Conservation (phyloP, 1,284 basidiomycete species). For the Melampsora americana region DNA sequence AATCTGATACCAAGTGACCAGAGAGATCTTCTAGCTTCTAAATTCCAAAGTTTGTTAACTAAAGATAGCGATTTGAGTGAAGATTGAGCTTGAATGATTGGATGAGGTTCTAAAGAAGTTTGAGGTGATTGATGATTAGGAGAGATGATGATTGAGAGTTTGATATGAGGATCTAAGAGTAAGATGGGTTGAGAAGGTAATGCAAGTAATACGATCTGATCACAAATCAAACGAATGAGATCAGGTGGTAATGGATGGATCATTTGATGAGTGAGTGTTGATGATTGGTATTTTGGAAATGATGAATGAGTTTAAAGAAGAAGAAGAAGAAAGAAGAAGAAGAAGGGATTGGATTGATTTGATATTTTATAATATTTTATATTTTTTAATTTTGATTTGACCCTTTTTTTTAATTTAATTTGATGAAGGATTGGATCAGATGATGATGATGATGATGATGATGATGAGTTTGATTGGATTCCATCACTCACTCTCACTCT, state of each 20-base stretch:
- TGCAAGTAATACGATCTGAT: conserved; percentile 12
- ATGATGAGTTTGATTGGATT: too few species aligned
- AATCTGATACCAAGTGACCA: conserved; percentile 27
- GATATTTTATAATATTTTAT: too few species aligned
- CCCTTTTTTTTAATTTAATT: too few species aligned
- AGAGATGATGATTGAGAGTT: background rate
- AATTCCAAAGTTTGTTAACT: conserved; percentile 14
- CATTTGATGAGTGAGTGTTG: background rate
- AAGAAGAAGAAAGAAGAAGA: too few species aligned
- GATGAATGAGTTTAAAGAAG: too few species aligned
- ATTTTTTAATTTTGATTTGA: too few species aligned
- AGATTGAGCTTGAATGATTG: conserved; percentile 29
- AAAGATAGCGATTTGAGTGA: conserved; percentile 18
- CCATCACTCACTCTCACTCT: too few species aligned
- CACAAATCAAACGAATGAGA: conserved; percentile 25
- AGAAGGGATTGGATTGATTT: too few species aligned
- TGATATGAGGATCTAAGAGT: conserved; percentile 14
- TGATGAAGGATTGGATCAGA: too few species aligned
- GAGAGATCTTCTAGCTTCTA: conserved; percentile 27
- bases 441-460: too few species aligned
- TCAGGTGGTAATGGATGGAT: background rate
- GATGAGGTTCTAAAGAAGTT: conserved; percentile 5
- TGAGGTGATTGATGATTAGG: too few species aligned
- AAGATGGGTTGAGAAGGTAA: conserved; percentile 19
- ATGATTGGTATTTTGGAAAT: too few species aligned